Conservation (phyloP, 768 basidiomycete species). For the Postia placenta region DNA sequence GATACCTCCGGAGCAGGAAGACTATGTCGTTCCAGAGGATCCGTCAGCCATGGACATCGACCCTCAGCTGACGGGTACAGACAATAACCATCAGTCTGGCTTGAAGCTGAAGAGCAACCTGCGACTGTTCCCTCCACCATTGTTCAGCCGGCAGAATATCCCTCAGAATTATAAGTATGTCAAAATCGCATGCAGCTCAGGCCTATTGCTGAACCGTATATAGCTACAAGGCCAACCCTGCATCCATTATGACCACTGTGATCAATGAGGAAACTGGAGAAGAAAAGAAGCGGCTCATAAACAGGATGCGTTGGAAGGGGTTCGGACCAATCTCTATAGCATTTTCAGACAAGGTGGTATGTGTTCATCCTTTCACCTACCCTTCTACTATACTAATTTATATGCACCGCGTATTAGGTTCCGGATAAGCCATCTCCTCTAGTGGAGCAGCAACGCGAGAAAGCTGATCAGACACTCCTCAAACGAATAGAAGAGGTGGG, state of each 20-base stretch:
- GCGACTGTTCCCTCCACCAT: slow-evolving; percentile 79
- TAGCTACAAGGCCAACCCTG: slow-evolving; percentile 75
- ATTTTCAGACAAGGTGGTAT: slow-evolving; percentile 54
- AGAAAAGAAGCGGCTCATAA: slow-evolving; percentile 79
- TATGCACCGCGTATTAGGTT: too few relatives aligned
- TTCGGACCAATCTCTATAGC: slow-evolving; percentile 68
- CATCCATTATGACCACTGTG: slow-evolving; percentile 62
- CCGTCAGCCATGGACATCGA: slow-evolving; percentile 43
- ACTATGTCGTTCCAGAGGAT: slow-evolving; percentile 39
- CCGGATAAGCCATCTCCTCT: slow-evolving; percentile 57
- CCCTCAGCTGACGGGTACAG: slow-evolving; percentile 30
- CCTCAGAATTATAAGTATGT: slow-evolving; percentile 76
- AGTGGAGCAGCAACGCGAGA: slow-evolving; percentile 53
- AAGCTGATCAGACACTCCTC: slow-evolving; percentile 50
- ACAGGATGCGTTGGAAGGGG: slow-evolving; percentile 81
- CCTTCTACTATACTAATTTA: too few relatives aligned
- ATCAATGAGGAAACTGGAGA: slow-evolving; percentile 74
- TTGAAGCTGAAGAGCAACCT: slow-evolving; percentile 45
- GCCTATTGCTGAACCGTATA: too few relatives aligned
- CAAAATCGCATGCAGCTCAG: background rate
- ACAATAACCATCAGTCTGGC: background rate
- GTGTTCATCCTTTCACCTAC: slow-evolving; percentile 7
- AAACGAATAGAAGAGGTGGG: slow-evolving; percentile 48
- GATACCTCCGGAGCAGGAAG: slow-evolving; percentile 64
- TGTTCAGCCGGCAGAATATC: slow-evolving; percentile 79